Evolutionary conservation across 352 stramenopile species (phyloP).

Genomic region (Phytophthora pini): DNA sequence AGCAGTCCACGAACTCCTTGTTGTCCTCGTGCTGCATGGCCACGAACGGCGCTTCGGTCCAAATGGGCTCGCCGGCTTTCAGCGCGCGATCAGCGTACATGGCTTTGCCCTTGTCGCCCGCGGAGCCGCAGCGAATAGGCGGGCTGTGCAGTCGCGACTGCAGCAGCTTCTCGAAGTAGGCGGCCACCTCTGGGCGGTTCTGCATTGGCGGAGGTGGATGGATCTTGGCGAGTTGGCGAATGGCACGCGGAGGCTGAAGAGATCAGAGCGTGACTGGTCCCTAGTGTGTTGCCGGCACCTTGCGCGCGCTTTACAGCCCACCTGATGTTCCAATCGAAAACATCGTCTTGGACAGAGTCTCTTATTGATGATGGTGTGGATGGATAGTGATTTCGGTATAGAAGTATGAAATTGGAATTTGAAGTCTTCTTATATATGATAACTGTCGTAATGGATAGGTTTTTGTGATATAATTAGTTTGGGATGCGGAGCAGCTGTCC

Average conservation of each 20-base stretch:
- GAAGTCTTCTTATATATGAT: background rate
- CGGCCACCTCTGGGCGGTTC: conserved; percentile 48
- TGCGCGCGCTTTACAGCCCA: conserved; percentile 18
- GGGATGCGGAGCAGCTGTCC: background rate
- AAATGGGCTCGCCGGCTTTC: conserved; percentile 71
- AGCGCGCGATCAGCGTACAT: conserved; percentile 68
- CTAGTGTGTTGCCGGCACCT: conserved; percentile 5
- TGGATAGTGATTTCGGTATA: too few species aligned
- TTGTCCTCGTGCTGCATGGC: conserved; percentile 86
- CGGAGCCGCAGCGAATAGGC: conserved; percentile 60
- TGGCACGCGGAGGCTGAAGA: conserved; percentile 10
- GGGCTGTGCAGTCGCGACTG: conserved; percentile 55
- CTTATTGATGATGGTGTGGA: too few species aligned
- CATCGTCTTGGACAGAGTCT: background rate
- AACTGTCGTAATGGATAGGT: too few species aligned
- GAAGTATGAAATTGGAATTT: background rate
- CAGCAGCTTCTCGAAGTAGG: conserved; percentile 73
- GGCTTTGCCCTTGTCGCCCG: conserved; percentile 71
- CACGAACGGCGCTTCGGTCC: conserved; percentile 76
- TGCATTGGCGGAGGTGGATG: conserved; percentile 35
- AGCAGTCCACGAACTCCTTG: conserved; percentile 82
- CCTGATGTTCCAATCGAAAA: conserved; percentile 34
- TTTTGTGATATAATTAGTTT: too few species aligned
- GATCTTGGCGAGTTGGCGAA: conserved; percentile 28
- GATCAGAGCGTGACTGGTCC: conserved; percentile 17